Evolutionary conservation across 345 rosid genomes (phyloP).

Genomic region (Citrus unshiu): DNA sequence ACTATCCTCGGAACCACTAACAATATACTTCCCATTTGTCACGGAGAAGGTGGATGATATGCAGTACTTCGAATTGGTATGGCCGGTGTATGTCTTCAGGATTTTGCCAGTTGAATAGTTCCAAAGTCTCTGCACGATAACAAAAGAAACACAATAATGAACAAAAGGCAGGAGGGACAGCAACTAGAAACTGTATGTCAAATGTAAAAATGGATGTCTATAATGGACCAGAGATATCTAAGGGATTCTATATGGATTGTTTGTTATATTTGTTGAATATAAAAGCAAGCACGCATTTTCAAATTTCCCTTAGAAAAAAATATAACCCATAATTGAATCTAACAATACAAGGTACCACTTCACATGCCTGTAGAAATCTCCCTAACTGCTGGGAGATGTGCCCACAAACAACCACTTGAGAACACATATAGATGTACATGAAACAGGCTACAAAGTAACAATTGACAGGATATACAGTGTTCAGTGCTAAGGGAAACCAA

Average conservation of each 20-base stretch:
- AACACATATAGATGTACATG: not conserved
- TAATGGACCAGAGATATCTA: not conserved
- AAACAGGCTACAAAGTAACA: not conserved
- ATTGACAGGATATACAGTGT: not conserved
- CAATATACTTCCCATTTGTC: conserved; percentile 72
- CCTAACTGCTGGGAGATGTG: not conserved
- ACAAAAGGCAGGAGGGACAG: not conserved
- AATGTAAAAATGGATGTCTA: not conserved
- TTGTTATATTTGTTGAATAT: not conserved
- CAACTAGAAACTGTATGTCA: not conserved
- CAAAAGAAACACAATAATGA: not conserved
- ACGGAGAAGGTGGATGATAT: conserved; percentile 72
- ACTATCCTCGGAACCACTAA: conserved; percentile 89
- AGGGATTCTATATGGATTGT: not conserved
- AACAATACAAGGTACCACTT: not conserved
- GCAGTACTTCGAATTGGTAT: conserved; percentile 62
- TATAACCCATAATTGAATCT: not conserved
- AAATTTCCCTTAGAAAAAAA: not conserved
- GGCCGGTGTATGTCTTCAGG: conserved; percentile 83
- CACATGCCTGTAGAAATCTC: not conserved
- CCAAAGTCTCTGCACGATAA: conserved; percentile 75
- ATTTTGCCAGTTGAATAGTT: conserved; percentile 69
- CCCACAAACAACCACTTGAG: not conserved
- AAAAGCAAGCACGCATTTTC: not conserved
- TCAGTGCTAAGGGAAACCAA: not conserved